Evolutionary conservation across 495 filamentous ascomycete species (phyloP).

Genomic region (Mytilinidion resinicola): DNA sequence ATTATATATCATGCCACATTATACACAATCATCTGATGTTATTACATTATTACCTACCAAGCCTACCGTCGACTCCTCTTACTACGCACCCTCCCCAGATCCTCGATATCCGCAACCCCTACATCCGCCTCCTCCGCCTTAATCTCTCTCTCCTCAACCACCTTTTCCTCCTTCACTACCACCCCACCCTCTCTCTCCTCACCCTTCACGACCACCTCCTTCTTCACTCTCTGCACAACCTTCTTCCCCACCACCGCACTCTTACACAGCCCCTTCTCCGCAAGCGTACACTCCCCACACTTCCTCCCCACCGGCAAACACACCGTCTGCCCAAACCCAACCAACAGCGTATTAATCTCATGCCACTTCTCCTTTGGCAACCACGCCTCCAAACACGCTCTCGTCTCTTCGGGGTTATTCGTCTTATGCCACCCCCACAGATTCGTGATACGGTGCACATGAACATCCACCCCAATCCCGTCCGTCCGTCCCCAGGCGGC

Average conservation of each 20-base stretch:
- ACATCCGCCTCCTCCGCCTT: conserved; percentile 19
- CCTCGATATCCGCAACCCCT: conserved; percentile 26
- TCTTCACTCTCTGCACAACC: conserved; percentile 40
- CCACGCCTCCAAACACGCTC: conserved; percentile 72
- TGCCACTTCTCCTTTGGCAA: conserved; percentile 83
- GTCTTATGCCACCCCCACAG: conserved; percentile 91
- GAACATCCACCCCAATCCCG: conserved; percentile 62
- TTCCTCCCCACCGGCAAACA: conserved; percentile 73
- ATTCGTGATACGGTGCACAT: conserved; percentile 87
- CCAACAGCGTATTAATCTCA: conserved; percentile 87
- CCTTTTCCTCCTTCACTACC: conserved; percentile 35
- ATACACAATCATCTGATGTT: no score
- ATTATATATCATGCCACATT: no score
- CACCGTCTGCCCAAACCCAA: conserved; percentile 84
- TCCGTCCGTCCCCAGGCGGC: conserved; percentile 57
- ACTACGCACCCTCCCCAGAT: conserved; percentile 12
- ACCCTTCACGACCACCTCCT: conserved; percentile 27
- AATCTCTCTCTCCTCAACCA: conserved; percentile 15
- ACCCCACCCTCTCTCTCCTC: conserved; percentile 35
- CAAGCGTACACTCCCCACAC: conserved; percentile 79
- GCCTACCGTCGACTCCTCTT: neutral
- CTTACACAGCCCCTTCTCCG: conserved; percentile 66
- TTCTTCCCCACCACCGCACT: conserved; percentile 52
- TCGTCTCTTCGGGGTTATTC: conserved; percentile 78
- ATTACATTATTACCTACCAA: no score